Percentiles rank a stretch among this genome's conserved stretches.
Conservation (phyloP, 495 filamentous ascomycete genomes). For the Neurospora sp. region DNA sequence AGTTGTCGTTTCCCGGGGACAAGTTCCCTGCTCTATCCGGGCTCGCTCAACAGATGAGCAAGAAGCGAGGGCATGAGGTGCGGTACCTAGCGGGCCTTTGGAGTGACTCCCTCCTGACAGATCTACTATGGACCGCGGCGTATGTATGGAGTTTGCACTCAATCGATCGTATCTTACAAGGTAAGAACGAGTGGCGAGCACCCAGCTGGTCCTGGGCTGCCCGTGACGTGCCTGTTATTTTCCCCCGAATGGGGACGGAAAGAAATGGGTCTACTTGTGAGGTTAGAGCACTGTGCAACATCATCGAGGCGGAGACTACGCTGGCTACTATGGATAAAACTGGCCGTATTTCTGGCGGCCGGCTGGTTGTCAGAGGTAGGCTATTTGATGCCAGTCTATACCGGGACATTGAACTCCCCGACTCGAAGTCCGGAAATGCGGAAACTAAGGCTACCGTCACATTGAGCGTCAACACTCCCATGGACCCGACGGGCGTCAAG, state of each 20-base stretch:
- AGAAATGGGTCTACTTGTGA: not conserved
- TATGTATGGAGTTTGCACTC: not conserved
- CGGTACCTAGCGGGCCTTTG: conserved; percentile 8
- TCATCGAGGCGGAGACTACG: not conserved
- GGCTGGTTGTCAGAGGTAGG: not conserved
- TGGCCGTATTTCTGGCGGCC: not conserved
- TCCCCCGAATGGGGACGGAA: not conserved
- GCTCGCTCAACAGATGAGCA: conserved; percentile 1
- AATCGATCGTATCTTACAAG: not conserved
- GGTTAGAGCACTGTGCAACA: not conserved
- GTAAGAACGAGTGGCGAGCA: not conserved
- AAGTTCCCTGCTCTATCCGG: conserved; percentile 7
- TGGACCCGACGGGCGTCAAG: not conserved
- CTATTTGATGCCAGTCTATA: not conserved
- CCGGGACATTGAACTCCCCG: not conserved
- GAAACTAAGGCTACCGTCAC: not conserved
- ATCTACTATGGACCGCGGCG: conserved; percentile 5
- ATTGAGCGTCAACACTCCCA: not conserved
- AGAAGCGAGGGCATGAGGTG: not conserved
- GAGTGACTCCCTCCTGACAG: conserved; percentile 1
- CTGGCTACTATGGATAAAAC: not conserved
- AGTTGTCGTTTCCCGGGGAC: conserved; percentile 2
- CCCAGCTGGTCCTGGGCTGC: conserved; percentile 12
- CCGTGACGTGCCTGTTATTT: not conserved
- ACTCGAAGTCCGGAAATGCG: not conserved